These are phyloP conservation scores for Boletales sp. DNA, from an alignment of 768 basidiomycete genomes.

Conservation along the genomic window DNA sequence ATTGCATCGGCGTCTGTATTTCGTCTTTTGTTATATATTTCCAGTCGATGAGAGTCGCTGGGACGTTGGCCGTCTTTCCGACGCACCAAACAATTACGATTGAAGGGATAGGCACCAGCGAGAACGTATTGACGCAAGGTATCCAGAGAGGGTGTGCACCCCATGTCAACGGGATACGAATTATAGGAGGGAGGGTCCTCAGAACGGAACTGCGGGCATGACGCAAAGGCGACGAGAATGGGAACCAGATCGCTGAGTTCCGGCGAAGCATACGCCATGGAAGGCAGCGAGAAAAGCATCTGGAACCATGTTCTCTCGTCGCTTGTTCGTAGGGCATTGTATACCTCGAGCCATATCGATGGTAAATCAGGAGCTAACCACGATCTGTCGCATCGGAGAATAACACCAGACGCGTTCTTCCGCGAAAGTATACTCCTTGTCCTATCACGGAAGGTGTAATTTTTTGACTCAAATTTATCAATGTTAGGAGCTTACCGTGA, in stretches of 20 bases:
- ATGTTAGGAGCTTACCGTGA: too few relatives aligned
- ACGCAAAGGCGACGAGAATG: conserved; percentile 29
- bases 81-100: conserved; percentile 1
- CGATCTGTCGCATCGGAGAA: background rate
- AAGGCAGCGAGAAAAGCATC: conserved; percentile 28
- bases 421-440: too few relatives aligned
- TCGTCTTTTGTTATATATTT: background rate
- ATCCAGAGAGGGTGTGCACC: conserved; percentile 1
- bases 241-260: conserved; percentile 13
- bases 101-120: conserved; percentile 2
- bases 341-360: conserved; percentile 23
- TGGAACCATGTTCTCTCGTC: conserved; percentile 7
- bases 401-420: too few relatives aligned
- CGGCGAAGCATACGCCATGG: conserved; percentile 26
- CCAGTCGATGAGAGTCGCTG: background rate
- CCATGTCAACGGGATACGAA: conserved; percentile 6
- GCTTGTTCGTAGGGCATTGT: conserved; percentile 19
- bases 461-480: too few relatives aligned
- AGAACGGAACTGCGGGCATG: conserved; percentile 6
- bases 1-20: background rate
- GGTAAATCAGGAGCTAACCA: conserved; percentile 24
- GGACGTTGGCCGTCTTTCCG: background rate
- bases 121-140: background rate
- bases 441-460: too few relatives aligned
- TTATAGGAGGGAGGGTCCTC: conserved; percentile 12